Conservation (phyloP, 2,329 filamentous ascomycete genomes). For the Periconia sp. region DNA sequence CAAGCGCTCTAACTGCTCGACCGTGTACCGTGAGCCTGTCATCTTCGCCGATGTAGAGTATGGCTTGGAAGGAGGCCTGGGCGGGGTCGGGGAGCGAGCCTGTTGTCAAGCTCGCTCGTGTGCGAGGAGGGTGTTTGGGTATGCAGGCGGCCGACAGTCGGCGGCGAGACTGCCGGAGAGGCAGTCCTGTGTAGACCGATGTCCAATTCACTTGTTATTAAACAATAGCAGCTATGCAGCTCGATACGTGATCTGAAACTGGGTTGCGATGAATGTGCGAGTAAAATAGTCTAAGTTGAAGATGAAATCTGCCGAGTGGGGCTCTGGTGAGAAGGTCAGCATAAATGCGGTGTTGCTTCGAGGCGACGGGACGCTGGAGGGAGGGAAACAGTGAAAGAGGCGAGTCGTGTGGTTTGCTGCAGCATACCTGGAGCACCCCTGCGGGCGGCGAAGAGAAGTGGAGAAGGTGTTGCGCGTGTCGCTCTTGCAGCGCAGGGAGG, state of each 20-base stretch:
- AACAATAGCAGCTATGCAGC: conserved; percentile 17
- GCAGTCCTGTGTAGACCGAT: conserved; percentile 21
- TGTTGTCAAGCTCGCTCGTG: conserved; percentile 9
- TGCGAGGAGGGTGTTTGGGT: conserved; percentile 6
- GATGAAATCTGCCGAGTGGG: no score
- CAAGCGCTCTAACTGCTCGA: conserved; percentile 76
- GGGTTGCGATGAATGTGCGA: conserved; percentile 19
- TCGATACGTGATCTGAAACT: conserved; percentile 10
- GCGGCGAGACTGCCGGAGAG: conserved; percentile 20
- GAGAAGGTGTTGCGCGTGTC: conserved; percentile 14
- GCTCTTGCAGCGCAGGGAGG: conserved; percentile 3
- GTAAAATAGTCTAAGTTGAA: no score
- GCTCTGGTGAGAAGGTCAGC: neutral
- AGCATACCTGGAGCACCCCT: conserved; percentile 21
- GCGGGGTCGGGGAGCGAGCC: conserved; percentile 20
- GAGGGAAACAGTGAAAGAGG: conserved; percentile 2
- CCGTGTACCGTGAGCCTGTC: conserved; percentile 64
- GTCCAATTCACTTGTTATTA: conserved; percentile 23
- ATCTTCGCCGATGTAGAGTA: conserved; percentile 25
- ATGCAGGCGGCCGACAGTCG: conserved; percentile 14
- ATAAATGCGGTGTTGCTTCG: no score
- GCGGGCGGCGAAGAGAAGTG: conserved; percentile 17
- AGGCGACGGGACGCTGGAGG: neutral
- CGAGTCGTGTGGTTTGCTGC: conserved; percentile 4
- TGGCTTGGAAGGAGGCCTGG: conserved; percentile 13